Evolutionary conservation across 2,329 filamentous ascomycete species (phyloP).

Genomic region (Helminthosporium solani): DNA sequence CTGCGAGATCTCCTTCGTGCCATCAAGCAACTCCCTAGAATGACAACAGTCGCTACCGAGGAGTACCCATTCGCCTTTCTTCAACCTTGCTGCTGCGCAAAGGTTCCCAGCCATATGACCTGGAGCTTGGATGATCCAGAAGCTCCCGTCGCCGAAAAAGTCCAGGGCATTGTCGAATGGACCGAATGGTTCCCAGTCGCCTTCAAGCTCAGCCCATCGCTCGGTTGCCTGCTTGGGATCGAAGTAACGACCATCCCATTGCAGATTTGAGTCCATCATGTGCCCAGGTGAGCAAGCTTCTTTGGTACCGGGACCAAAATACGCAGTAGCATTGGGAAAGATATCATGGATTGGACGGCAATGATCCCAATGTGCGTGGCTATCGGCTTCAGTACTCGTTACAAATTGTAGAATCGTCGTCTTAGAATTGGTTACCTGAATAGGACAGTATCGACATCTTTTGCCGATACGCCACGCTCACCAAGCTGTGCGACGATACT

Average conservation of each 20-base stretch:
- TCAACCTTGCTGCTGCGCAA: constrained; percentile 28
- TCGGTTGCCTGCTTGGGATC: constrained; percentile 32
- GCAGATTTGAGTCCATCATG: constrained; percentile 21
- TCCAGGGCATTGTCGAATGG: constrained; percentile 40
- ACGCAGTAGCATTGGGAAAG: constrained; percentile 33
- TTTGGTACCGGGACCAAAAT: constrained; percentile 34
- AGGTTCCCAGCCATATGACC: constrained; percentile 46
- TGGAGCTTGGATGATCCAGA: constrained; percentile 42
- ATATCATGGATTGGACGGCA: constrained; percentile 29
- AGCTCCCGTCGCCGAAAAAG: constrained; percentile 43
- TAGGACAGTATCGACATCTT: constrained; percentile 28
- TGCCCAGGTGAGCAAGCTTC: constrained; percentile 34
- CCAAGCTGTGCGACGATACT: constrained; percentile 30
- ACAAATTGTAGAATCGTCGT: background rate
- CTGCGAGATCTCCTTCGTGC: constrained; percentile 27
- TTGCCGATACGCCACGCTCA: constrained; percentile 20
- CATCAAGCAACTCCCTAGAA: constrained; percentile 34
- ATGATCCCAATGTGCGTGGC: constrained; percentile 39
- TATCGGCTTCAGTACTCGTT: constrained; percentile 3
- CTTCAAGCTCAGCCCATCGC: constrained; percentile 27
- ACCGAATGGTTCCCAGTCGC: constrained; percentile 36
- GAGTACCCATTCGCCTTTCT: constrained; percentile 32
- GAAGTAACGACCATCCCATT: constrained; percentile 40
- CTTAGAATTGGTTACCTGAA: constrained; percentile 25
- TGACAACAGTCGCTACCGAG: constrained; percentile 39